Conservation (phyloP, 768 basidiomycete species). For the Macrolepiota dolichaula region DNA sequence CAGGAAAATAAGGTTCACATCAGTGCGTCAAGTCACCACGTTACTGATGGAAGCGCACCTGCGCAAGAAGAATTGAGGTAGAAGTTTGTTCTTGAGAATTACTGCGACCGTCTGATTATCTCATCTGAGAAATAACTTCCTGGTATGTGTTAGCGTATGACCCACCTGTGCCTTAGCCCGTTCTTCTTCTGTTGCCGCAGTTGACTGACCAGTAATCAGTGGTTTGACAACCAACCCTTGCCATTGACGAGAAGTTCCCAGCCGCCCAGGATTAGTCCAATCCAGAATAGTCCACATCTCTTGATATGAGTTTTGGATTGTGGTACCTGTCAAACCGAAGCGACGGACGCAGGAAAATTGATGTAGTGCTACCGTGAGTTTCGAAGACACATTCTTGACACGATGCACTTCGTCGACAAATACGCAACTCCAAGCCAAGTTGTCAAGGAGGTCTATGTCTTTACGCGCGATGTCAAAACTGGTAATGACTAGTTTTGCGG, state of each 20-base stretch:
- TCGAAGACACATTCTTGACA: conserved; percentile 75
- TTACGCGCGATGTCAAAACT: conserved; percentile 73
- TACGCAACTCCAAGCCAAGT: conserved; percentile 67
- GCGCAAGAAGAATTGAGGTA: conserved; percentile 83
- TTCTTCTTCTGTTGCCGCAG: conserved; percentile 60
- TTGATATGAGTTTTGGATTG: conserved; percentile 80
- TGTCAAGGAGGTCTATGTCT: conserved; percentile 67
- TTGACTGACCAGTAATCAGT: conserved; percentile 63
- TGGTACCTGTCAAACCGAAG: conserved; percentile 85
- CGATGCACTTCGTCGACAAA: conserved; percentile 90
- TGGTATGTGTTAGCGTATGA: not conserved
- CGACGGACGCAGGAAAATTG: conserved; percentile 63
- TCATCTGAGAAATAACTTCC: not conserved
- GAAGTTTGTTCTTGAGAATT: conserved; percentile 58
- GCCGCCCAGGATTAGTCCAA: conserved; percentile 81
- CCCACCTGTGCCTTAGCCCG: conserved; percentile 50
- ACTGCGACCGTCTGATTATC: conserved; percentile 50
- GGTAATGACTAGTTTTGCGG: conserved; percentile 38
- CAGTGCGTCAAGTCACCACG: not conserved
- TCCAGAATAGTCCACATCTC: conserved; percentile 93
- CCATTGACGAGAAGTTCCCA: conserved; percentile 80
- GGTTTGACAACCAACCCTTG: conserved; percentile 66
- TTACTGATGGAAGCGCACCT: conserved; percentile 38
- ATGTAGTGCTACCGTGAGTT: conserved; percentile 66
- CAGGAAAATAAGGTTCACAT: conserved; percentile 13